Evolutionary conservation across 176 grass and related monocot species (phyloP).

Genomic region (Guadua angustifolia): DNA sequence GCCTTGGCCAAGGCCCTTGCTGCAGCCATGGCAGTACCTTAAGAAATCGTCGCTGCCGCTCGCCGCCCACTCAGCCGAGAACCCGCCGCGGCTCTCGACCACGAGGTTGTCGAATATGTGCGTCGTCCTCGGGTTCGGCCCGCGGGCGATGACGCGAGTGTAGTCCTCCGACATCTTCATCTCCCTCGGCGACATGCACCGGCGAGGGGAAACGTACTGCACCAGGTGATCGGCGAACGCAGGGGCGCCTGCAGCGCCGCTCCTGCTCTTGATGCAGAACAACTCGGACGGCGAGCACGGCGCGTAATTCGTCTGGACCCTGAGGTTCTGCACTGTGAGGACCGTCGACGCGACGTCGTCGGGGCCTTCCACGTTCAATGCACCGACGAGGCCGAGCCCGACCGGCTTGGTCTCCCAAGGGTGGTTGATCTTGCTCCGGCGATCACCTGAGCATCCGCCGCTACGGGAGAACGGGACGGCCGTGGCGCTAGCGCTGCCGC

Average conservation of each 20-base stretch:
- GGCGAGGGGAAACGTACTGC: background rate
- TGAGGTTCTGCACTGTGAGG: constrained; percentile 46
- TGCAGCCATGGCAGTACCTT: constrained; percentile 69
- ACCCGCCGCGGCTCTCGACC: constrained; percentile 38
- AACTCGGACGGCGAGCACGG: constrained; percentile 31
- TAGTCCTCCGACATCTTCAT: constrained; percentile 81
- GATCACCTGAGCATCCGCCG: background rate
- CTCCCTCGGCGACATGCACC: constrained; percentile 42
- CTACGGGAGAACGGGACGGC: constrained; percentile 39
- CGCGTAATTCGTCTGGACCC: constrained; percentile 35
- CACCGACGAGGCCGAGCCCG: constrained; percentile 66
- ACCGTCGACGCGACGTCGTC: background rate
- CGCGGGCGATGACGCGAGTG: constrained; percentile 70
- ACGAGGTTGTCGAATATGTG: constrained; percentile 72
- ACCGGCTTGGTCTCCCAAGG: constrained; percentile 46
- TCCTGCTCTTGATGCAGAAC: constrained; percentile 48
- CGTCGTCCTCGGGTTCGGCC: constrained; percentile 62
- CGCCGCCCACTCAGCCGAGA: background rate
- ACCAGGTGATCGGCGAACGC: background rate
- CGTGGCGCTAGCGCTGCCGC: background rate
- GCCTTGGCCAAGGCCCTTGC: constrained; percentile 61
- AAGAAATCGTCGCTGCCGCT: constrained; percentile 45
- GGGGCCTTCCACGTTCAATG: constrained; percentile 44
- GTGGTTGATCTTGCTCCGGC: constrained; percentile 9
- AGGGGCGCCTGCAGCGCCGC: constrained; percentile 5